Evolutionary conservation across 164 flowering plant species (phyloP), one percentile per base, ranked within the genome.

Genomic region (Vitis rupestris): DNA sequence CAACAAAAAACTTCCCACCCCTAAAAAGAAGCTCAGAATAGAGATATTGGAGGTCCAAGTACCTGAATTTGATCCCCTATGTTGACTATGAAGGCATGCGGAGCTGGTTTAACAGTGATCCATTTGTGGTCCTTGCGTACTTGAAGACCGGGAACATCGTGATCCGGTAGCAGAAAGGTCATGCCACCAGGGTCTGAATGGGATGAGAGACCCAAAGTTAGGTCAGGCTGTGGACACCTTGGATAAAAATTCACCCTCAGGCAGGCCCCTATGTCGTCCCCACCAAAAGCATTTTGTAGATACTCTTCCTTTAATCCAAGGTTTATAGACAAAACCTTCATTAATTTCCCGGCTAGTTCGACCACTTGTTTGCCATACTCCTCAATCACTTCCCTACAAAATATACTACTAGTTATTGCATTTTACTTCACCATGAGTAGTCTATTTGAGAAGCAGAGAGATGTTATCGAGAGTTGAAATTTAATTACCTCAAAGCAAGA

Each of bases 1-100:
- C 0, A 57, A 7, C 59, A 19, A 57, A 57, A 57, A 0, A 16
- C 19, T 57, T 57, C 27, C 29, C 29, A 14, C 47, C 53, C 16
- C 13, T 11, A 13, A 10, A 37, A 37, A 37, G 4, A 37, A 37
- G 27, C 27, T 23, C 2, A 23, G 27, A 23, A 23, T 23, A 23
- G 27, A 23, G 27, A 23, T 23, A 23, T 23, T 23, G 27, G 27
- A 23, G 27, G 2, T 23, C 27, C 27, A 23, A 23, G 9, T 17
- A 92, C 97, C 98, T 92, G 94, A 62, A 94, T 78, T 74, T 94
- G 98, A 72, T 94, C 98, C 0, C 92, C 97, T 12, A 94, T 86
- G 68, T 90, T 90, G 74, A 94, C 84, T 16, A 94, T 88, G 62
- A 94, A 80, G 8, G 97, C 93, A 67, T 92, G 84, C 0, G 74